These are phyloP conservation scores for Tolypocladium sp. DNA, from an alignment of 2,329 filamentous ascomycete species.

Conservation along the genomic window DNA sequence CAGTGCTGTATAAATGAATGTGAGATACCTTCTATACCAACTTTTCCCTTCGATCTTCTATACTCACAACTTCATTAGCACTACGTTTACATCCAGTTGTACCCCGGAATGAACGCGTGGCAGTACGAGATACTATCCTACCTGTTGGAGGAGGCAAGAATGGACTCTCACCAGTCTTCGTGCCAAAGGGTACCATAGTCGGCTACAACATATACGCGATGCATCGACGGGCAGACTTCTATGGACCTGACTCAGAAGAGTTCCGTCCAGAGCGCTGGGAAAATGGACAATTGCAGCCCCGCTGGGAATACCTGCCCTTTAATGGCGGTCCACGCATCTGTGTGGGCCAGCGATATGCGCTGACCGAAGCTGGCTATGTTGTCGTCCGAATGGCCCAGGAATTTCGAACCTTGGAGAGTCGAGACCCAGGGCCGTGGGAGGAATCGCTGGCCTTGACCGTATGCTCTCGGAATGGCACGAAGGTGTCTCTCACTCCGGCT, in stretches of 20 bases:
- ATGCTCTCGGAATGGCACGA: conserved; percentile 9
- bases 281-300: conserved; percentile 18
- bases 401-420: conserved; percentile 9
- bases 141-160: conserved; percentile 40
- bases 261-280: conserved; percentile 33
- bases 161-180: conserved; percentile 33
- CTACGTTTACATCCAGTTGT: conserved; percentile 38
- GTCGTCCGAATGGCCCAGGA: conserved; percentile 12
- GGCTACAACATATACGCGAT: conserved; percentile 30
- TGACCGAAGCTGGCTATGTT: conserved; percentile 15
- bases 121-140: conserved; percentile 35
- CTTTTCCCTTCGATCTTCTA: no score
- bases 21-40: no score
- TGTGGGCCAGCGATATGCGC: conserved; percentile 13
- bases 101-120: conserved; percentile 36
- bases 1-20: conserved; percentile 13
- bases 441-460: conserved; percentile 9
- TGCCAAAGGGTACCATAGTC: conserved; percentile 34
- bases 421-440: conserved; percentile 9
- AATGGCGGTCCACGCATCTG: conserved; percentile 37
- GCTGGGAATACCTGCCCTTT: conserved; percentile 36
- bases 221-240: conserved; percentile 27
- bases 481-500: conserved; percentile 8
- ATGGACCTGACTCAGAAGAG: conserved; percentile 26
- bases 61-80: conserved; percentile 16